phyloP scores from a whole-genome alignment of 164 flowering plant species.

The Kalanchoe fedtschenkoi region DNA sequence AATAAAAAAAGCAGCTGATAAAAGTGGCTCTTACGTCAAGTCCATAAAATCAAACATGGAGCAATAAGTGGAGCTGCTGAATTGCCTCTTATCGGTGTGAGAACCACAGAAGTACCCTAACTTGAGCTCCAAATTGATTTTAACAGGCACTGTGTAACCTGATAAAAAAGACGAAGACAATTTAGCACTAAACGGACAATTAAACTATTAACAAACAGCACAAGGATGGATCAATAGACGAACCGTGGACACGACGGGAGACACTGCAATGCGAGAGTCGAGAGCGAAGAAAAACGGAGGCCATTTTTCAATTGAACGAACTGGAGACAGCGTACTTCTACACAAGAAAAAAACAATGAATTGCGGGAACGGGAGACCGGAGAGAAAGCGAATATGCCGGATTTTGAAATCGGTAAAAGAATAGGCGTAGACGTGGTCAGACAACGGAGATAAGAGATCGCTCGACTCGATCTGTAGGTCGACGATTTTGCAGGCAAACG shows the following conservation, averaged over 20 bases:
- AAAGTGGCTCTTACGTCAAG: slow-evolving; percentile 53
- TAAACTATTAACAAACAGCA: not conserved
- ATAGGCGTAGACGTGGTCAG: not conserved
- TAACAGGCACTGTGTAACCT: not conserved
- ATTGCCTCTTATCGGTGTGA: slow-evolving; percentile 20
- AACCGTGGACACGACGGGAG: not conserved
- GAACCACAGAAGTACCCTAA: slow-evolving; percentile 5
- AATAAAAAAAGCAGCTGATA: not conserved
- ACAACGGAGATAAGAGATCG: not conserved
- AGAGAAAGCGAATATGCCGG: not conserved
- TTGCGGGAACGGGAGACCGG: not conserved
- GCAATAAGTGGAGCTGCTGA: slow-evolving; percentile 24
- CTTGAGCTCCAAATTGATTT: too few relatives aligned
- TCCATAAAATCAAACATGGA: slow-evolving; percentile 57
- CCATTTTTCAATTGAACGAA: slow-evolving; percentile 1
- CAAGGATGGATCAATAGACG: not conserved
- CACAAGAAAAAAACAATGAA: not conserved
- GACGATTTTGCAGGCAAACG: slow-evolving; percentile 2
- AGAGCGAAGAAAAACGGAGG: not conserved
- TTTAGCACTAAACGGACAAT: not conserved
- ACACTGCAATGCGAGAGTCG: not conserved
- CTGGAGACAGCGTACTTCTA: too few relatives aligned
- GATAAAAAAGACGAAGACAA: not conserved
- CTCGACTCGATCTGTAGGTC: not conserved
- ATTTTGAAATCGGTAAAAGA: not conserved